Conservation (phyloP, 176 grass and related monocot species). For the Ananas comosus region DNA sequence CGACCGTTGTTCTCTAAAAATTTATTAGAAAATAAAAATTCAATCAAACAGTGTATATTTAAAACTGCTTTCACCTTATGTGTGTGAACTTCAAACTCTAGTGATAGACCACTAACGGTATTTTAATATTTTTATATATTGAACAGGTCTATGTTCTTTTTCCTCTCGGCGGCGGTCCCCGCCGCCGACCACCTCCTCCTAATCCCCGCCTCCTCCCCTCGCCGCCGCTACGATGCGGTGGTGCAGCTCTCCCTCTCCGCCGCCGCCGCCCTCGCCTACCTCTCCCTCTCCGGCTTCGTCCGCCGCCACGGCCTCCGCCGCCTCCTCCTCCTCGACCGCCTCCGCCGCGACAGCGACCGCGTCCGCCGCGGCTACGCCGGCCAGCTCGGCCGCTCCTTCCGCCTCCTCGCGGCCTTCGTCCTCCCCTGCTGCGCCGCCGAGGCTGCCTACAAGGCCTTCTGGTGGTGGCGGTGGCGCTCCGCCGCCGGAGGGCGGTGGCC, state of each 20-base stretch:
- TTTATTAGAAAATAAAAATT: no score
- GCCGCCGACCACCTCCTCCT: slow-evolving; percentile 7
- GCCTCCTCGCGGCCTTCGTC: slow-evolving; percentile 49
- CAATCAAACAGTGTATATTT: no score
- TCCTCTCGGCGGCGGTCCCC: slow-evolving; percentile 26
- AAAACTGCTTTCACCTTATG: no score
- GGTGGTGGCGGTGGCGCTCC: slow-evolving; percentile 26
- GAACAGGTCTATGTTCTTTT: slow-evolving; percentile 24
- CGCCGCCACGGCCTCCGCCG: slow-evolving; percentile 44
- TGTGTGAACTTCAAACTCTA: no score
- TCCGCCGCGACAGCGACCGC: slow-evolving; percentile 45
- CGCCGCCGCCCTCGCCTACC: slow-evolving; percentile 35
- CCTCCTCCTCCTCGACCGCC: slow-evolving; percentile 65
- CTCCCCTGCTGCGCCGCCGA: slow-evolving; percentile 46
- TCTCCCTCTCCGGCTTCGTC: slow-evolving; percentile 36
- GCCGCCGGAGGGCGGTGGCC: slow-evolving; percentile 2
- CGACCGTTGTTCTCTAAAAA: no score
- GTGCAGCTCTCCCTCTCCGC: slow-evolving; percentile 57
- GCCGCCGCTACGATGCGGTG: slow-evolving; percentile 44
- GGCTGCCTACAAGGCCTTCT: slow-evolving; percentile 58
- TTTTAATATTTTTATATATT: no score
- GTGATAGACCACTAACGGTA: no score
- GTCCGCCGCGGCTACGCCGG: slow-evolving; percentile 39
- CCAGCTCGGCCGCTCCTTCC: slow-evolving; percentile 38
- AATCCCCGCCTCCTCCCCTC: background rate